Percentiles rank a stretch among this genome's conserved stretches.
phyloP scores from a whole-genome alignment of 306 rosid genomes.

The Begonia peltatifolia region DNA sequence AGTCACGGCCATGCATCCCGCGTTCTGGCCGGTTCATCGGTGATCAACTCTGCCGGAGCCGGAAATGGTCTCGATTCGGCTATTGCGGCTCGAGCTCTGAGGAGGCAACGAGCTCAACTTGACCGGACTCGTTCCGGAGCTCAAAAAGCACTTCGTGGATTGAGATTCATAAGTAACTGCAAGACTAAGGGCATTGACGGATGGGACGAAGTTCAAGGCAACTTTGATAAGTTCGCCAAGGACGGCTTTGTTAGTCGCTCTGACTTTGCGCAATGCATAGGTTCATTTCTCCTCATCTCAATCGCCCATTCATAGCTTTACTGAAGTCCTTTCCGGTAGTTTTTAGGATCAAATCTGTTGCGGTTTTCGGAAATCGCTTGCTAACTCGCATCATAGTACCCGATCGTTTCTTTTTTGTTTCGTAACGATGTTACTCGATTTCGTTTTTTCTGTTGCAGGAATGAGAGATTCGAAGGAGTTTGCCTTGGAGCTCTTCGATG shows the following conservation, averaged over 20 bases:
- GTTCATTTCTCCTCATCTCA: slow-evolving; percentile 12
- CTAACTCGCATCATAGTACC: too few species aligned
- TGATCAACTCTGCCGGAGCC: slow-evolving; percentile 13
- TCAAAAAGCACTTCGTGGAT: slow-evolving; percentile 71
- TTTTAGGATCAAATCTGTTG: too few species aligned
- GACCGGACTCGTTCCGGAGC: slow-evolving; percentile 86
- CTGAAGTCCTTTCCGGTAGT: too few species aligned
- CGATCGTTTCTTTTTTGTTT: too few species aligned
- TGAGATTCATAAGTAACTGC: slow-evolving; percentile 53
- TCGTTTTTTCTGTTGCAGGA: slow-evolving; percentile 24
- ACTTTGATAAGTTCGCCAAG: slow-evolving; percentile 49
- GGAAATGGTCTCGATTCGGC: slow-evolving; percentile 45
- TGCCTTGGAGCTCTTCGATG: slow-evolving; percentile 73
- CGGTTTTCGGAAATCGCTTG: too few species aligned
- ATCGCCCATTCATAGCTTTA: not conserved
- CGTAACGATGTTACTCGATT: too few species aligned
- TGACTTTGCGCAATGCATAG: slow-evolving; percentile 95
- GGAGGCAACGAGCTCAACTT: slow-evolving; percentile 86
- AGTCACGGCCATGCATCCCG: slow-evolving; percentile 48
- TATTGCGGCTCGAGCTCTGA: slow-evolving; percentile 60
- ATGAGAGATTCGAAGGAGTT: slow-evolving; percentile 92
- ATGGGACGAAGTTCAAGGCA: slow-evolving; percentile 66
- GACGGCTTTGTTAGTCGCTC: slow-evolving; percentile 66
- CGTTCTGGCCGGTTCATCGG: slow-evolving; percentile 25
- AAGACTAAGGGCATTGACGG: slow-evolving; percentile 53